These are phyloP conservation scores for Chamaenerion angustifolium DNA, from an alignment of 345 rosid species.

Conservation along the genomic window DNA sequence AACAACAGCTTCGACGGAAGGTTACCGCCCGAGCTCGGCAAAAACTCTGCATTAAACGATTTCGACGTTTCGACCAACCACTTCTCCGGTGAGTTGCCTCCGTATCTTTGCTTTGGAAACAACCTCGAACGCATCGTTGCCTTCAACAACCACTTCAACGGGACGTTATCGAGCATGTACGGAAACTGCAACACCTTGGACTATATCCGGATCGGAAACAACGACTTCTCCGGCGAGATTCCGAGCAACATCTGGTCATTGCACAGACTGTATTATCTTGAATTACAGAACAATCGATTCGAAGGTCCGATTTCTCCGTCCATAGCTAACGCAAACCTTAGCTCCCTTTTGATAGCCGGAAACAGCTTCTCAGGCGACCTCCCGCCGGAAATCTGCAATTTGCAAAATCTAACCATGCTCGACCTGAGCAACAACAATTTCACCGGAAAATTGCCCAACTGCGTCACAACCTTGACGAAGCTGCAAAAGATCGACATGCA, in stretches of 20 bases:
- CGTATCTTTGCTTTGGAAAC: constrained; percentile 29
- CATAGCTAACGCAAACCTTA: constrained; percentile 17
- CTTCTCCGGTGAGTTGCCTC: constrained; percentile 46
- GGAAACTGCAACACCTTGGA: constrained; percentile 36
- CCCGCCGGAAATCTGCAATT: constrained; percentile 30
- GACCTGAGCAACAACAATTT: constrained; percentile 36
- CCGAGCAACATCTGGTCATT: constrained; percentile 44
- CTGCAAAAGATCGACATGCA: constrained; percentile 44
- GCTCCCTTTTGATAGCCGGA: constrained; percentile 21
- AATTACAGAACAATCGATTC: constrained; percentile 32
- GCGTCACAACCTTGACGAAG: constrained; percentile 28
- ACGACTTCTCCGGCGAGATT: constrained; percentile 34
- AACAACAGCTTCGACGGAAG: constrained; percentile 61
- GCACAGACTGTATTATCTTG: constrained; percentile 16
- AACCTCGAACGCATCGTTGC: constrained; percentile 23
- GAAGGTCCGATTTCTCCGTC: constrained; percentile 37
- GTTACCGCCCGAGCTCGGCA: constrained; percentile 42
- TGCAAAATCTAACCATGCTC: constrained; percentile 14
- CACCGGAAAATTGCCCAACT: constrained; percentile 29
- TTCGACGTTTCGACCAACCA: constrained; percentile 57
- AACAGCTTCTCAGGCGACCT: constrained; percentile 47
- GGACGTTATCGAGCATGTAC: constrained; percentile 34
- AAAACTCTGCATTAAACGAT: constrained; percentile 24
- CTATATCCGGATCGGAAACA: constrained; percentile 35
- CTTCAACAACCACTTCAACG: constrained; percentile 42